Conservation (phyloP, 768 basidiomycete species). For the Galerina marginata region DNA sequence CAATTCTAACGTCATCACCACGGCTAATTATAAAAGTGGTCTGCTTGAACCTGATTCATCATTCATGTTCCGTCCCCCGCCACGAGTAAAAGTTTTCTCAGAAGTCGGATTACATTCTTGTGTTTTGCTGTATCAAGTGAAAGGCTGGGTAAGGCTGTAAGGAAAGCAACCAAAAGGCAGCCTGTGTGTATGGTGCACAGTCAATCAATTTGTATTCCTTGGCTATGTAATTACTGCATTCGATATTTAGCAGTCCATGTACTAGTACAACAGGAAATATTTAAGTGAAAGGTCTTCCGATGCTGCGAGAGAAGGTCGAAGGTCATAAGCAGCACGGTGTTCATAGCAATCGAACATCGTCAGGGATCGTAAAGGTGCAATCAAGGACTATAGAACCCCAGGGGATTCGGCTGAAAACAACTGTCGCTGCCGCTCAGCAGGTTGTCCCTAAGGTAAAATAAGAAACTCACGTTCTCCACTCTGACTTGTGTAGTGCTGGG, state of each 20-base stretch:
- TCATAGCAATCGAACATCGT: constrained; percentile 1
- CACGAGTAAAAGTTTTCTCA: no score
- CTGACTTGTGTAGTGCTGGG: constrained; percentile 34
- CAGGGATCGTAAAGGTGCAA: neutral
- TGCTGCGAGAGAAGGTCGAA: constrained; percentile 31
- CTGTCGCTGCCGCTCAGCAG: constrained; percentile 22
- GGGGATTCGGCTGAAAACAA: constrained; percentile 50
- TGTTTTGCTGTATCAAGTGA: no score
- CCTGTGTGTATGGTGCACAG: neutral
- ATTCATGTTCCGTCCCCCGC: no score
- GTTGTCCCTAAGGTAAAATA: neutral
- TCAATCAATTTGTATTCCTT: neutral
- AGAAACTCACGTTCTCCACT: constrained; percentile 33
- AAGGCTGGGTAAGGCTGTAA: no score
- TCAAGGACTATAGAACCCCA: constrained; percentile 34
- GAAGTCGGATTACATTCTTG: no score
- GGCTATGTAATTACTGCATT: constrained; percentile 15
- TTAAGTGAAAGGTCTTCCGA: constrained; percentile 18
- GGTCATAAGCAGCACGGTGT: constrained; percentile 28
- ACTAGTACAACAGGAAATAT: constrained; percentile 15
- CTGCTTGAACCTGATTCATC: no score
- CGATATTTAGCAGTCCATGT: constrained; percentile 14
- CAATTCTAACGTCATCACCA: no score
- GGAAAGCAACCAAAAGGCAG: no score
- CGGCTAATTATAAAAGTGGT: no score